Evolutionary conservation across 2,329 filamentous ascomycete species (phyloP).

Genomic region (Fusarium sp.): DNA sequence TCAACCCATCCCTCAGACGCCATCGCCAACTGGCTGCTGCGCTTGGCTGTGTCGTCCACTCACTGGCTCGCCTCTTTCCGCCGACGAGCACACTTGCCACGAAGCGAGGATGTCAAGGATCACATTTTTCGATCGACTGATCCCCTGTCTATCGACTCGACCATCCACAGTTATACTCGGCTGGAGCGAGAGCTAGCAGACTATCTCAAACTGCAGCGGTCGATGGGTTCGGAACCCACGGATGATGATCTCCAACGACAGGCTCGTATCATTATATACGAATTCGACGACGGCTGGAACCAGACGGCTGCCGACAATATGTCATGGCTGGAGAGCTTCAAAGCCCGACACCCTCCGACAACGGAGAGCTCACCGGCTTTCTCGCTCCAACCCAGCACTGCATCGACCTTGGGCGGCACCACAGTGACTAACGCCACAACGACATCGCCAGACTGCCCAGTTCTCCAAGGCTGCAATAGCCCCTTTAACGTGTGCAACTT

Average conservation of each 20-base stretch:
- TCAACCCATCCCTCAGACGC: slow-evolving; percentile 62
- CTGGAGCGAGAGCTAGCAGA: slow-evolving; percentile 68
- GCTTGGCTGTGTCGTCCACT: slow-evolving; percentile 61
- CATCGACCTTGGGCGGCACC: slow-evolving; percentile 26
- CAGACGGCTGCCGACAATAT: slow-evolving; percentile 71
- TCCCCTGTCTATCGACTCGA: slow-evolving; percentile 67
- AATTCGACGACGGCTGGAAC: slow-evolving; percentile 72
- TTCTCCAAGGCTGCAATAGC: slow-evolving; percentile 13
- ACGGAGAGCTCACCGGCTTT: slow-evolving; percentile 41
- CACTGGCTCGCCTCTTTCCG: slow-evolving; percentile 69
- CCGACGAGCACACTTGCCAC: slow-evolving; percentile 67
- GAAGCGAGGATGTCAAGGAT: slow-evolving; percentile 66
- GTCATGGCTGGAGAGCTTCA: slow-evolving; percentile 66
- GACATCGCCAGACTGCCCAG: slow-evolving; percentile 22
- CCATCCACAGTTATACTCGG: slow-evolving; percentile 68
- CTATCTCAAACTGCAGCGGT: slow-evolving; percentile 60
- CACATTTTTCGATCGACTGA: slow-evolving; percentile 63
- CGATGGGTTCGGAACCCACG: slow-evolving; percentile 60
- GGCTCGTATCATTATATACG: slow-evolving; percentile 72
- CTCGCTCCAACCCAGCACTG: slow-evolving; percentile 36
- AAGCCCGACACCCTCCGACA: slow-evolving; percentile 54
- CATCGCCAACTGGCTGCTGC: slow-evolving; percentile 68
- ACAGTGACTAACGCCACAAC: slow-evolving; percentile 31
- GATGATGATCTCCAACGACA: slow-evolving; percentile 68
- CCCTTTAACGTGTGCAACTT: slow-evolving; percentile 12